Evolutionary conservation across 164 flowering plant genomes (phyloP).

Genomic region (Nymphaea thermarum): DNA sequence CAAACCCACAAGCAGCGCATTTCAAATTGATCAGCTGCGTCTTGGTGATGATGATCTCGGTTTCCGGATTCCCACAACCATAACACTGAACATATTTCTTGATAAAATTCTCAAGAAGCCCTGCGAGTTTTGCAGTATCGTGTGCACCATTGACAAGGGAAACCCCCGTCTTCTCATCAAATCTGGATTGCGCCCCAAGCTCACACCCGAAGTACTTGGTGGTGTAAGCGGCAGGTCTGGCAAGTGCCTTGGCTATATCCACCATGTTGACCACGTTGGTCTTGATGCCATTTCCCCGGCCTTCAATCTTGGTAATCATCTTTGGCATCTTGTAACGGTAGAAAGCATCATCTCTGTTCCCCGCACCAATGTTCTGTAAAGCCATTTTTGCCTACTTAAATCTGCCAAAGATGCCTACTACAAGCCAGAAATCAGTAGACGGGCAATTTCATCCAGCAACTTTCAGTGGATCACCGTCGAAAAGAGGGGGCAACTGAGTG

Average conservation of each 20-base stretch:
- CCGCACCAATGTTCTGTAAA: conserved; percentile 84
- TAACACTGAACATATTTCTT: conserved; percentile 92
- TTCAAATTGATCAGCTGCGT: conserved; percentile 72
- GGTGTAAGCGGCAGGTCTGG: conserved; percentile 81
- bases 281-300: conserved; percentile 93
- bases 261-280: conserved; percentile 90
- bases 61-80: conserved; percentile 94
- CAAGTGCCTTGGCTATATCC: conserved; percentile 84
- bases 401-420: neutral
- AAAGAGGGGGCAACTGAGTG: conserved; percentile 23
- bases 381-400: conserved; percentile 39
- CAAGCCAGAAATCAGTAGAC: neutral
- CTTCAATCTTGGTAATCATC: conserved; percentile 90
- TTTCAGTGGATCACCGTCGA: neutral
- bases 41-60: conserved; percentile 66
- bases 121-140: conserved; percentile 78
- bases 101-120: conserved; percentile 78
- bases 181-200: conserved; percentile 91
- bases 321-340: conserved; percentile 95
- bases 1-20: conserved; percentile 89
- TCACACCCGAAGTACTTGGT: conserved; percentile 90
- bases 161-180: conserved; percentile 79
- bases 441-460: neutral
- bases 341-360: conserved; percentile 91
- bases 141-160: conserved; percentile 84